A percentile compares a stretch with the other conserved stretches of the same genome.
These are phyloP conservation scores for Imleria badia DNA, from an alignment of 768 basidiomycete species.

Conservation along the genomic window DNA sequence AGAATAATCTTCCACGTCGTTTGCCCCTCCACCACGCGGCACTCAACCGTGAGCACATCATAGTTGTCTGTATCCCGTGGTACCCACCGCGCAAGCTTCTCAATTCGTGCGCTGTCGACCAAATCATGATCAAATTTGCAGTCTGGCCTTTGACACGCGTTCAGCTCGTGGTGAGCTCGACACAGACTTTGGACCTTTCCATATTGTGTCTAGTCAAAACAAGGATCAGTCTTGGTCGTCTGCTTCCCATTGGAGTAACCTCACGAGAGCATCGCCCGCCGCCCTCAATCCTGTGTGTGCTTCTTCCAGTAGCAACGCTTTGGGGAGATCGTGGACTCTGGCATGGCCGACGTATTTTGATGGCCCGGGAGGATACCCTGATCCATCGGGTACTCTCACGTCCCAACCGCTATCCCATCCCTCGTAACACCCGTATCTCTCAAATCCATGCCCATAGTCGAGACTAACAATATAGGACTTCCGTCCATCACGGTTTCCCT, in stretches of 20 bases:
- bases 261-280: constrained; percentile 11
- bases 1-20: constrained; percentile 15
- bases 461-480: constrained; percentile 8
- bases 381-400: not conserved
- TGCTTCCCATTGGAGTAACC: not conserved
- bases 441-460: constrained; percentile 13
- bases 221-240: not conserved
- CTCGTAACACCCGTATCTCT: constrained; percentile 15
- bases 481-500: constrained; percentile 6
- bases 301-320: constrained; percentile 8
- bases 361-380: not conserved
- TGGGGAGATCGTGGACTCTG: constrained; percentile 8
- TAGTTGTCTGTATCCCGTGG: not conserved
- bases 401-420: constrained; percentile 10
- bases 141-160: constrained; percentile 4
- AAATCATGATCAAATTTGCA: constrained; percentile 21
- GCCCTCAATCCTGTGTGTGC: constrained; percentile 3
- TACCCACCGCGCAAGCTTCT: constrained; percentile 15
- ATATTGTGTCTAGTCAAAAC: constrained; percentile 5
- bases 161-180: constrained; percentile 7
- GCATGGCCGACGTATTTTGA: not conserved
- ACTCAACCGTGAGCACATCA: constrained; percentile 20
- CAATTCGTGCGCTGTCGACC: constrained; percentile 11
- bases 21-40: constrained; percentile 6
- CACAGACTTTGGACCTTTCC: constrained; percentile 19